phyloP scores from a whole-genome alignment of 2,329 filamentous ascomycete species.

The Blastomyces gilchristii region DNA sequence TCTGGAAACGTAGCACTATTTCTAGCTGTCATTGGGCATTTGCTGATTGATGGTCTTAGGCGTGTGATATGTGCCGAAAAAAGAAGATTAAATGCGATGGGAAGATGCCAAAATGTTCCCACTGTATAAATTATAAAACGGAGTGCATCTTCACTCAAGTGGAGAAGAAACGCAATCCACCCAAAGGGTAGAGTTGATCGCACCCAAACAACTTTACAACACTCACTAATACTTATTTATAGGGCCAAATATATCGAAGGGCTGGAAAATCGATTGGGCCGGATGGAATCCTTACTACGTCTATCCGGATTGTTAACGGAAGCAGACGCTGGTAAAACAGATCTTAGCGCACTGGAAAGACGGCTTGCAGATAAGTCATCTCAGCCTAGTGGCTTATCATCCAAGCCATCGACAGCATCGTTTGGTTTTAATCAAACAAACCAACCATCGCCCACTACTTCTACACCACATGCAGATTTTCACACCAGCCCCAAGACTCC shows the following conservation, averaged over 20 bases:
- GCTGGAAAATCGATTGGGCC: conserved; percentile 83
- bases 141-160: conserved; percentile 96
- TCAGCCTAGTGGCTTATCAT: conserved; percentile 14
- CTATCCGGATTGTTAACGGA: conserved; percentile 79
- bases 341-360: conserved; percentile 80
- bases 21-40: neutral
- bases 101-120: conserved; percentile 85
- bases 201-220: neutral
- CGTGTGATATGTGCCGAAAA: conserved; percentile 93
- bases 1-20: conserved; percentile 4
- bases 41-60: conserved; percentile 40
- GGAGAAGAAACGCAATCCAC: conserved; percentile 95
- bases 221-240: conserved; percentile 5
- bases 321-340: conserved; percentile 74
- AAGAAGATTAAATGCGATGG: conserved; percentile 94
- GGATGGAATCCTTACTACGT: conserved; percentile 86
- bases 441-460: conserved; percentile 29
- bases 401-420: conserved; percentile 11
- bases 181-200: conserved; percentile 64
- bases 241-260: conserved; percentile 98
- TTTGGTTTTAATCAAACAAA: conserved; percentile 2
- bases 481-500: conserved; percentile 43
- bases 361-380: conserved; percentile 48
- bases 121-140: conserved; percentile 96
- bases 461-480: conserved; percentile 38